These are phyloP conservation scores for Eimeria zaria DNA, from an alignment of 169 alveolate species.

Conservation along the genomic window DNA sequence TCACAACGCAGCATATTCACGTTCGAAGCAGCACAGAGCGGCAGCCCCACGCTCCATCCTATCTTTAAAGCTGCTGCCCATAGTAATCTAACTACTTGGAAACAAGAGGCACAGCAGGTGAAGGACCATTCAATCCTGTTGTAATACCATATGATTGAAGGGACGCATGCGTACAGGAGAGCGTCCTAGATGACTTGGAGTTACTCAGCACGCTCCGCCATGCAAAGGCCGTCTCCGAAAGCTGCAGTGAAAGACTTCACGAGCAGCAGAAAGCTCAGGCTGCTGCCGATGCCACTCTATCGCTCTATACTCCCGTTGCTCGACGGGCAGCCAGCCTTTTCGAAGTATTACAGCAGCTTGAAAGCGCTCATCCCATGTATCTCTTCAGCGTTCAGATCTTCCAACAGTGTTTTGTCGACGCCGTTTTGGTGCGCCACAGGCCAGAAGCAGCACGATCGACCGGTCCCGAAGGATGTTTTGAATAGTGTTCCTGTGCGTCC, in stretches of 20 bases:
- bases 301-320: conserved; percentile 97
- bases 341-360: conserved; percentile 94
- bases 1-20: background rate
- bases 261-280: conserved; percentile 91
- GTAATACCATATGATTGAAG: background rate
- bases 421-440: conserved; percentile 87
- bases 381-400: conserved; percentile 95
- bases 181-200: conserved; percentile 97
- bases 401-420: conserved; percentile 91
- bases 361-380: conserved; percentile 96
- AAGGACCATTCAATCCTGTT: background rate
- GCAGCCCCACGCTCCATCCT: too few species aligned
- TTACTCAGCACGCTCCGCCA: conserved; percentile 96
- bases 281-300: conserved; percentile 96
- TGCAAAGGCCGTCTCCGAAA: conserved; percentile 96
- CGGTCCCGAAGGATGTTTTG: too few species aligned
- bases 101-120: background rate
- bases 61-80: background rate
- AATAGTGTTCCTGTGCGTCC: background rate
- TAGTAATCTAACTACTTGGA: background rate
- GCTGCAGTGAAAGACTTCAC: conserved; percentile 95
- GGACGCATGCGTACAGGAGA: conserved; percentile 86
- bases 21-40: background rate
- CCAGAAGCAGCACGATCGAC: background rate
- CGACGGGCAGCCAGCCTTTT: conserved; percentile 95